Conservation (phyloP, 306 rosid species). For the Vigna trinervia region DNA sequence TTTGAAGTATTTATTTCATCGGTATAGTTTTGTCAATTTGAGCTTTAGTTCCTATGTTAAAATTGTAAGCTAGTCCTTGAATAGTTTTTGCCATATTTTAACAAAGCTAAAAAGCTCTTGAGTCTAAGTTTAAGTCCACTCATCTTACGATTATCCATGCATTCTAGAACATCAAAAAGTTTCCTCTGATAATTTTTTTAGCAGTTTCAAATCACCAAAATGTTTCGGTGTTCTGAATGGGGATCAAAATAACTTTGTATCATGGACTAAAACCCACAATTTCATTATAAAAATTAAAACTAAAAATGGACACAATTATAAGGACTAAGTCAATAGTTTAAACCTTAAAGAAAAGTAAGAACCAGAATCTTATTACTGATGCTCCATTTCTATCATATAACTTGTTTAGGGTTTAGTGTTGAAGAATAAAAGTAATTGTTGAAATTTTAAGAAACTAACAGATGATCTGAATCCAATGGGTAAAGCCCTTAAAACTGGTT, state of each 20-base stretch:
- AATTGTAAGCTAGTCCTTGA: background rate
- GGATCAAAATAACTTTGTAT: background rate
- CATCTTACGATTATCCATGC: too few relatives aligned
- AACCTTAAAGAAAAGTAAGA: background rate
- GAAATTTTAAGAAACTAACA: background rate
- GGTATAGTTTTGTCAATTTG: background rate
- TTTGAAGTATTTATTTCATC: background rate
- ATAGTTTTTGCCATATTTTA: background rate
- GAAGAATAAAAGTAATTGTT: background rate
- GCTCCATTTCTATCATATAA: background rate
- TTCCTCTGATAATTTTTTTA: background rate
- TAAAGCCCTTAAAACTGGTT: background rate
- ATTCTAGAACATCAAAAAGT: background rate
- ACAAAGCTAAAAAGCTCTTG: background rate
- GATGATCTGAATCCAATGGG: background rate
- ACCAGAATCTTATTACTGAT: background rate
- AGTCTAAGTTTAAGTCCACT: too few relatives aligned
- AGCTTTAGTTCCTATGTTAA: background rate
- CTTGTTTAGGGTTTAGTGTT: constrained; percentile 17
- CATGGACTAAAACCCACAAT: background rate
- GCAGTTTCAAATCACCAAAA: background rate
- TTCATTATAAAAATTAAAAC: background rate
- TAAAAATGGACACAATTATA: background rate
- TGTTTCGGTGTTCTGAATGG: background rate
- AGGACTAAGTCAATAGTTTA: background rate